Percentiles rank a stretch among this genome's conserved stretches.
phyloP scores from a whole-genome alignment of 192 early-diverging fungal species.

The Geranomyces michiganensis region DNA sequence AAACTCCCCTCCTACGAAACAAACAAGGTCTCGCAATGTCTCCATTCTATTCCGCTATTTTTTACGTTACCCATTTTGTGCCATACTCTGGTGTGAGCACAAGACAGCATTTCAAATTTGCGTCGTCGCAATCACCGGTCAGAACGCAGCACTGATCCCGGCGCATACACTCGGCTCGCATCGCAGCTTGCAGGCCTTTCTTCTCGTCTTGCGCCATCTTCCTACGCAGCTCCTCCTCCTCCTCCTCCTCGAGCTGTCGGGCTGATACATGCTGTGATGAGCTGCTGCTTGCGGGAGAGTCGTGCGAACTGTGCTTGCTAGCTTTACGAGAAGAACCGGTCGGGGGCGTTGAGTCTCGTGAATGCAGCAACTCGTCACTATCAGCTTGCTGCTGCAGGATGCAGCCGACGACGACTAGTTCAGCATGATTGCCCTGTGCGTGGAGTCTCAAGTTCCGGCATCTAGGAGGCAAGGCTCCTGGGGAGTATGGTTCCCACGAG shows the following conservation, averaged over 20 bases:
- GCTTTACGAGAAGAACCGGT: background rate
- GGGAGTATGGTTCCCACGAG: background rate
- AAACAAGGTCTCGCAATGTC: background rate
- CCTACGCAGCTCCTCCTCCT: background rate
- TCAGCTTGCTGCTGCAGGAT: background rate
- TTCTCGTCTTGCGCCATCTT: background rate
- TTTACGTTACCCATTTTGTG: constrained; percentile 7
- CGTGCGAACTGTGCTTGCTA: background rate
- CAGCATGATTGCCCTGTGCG: background rate
- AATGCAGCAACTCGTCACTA: background rate
- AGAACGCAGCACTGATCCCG: constrained; percentile 24
- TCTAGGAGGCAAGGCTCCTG: constrained; percentile 7
- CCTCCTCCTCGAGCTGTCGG: too few species aligned
- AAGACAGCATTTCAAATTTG: constrained; percentile 12
- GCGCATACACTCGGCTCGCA: constrained; percentile 6
- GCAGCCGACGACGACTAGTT: background rate
- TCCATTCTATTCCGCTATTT: too few species aligned
- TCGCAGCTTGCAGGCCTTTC: constrained; percentile 9
- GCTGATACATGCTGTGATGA: too few species aligned
- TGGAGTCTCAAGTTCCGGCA: constrained; percentile 1
- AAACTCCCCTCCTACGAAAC: background rate
- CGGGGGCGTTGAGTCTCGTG: too few species aligned
- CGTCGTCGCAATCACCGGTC: constrained; percentile 13
- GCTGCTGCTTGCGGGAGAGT: too few species aligned
- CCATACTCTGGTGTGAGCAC: constrained; percentile 14